Base-by-base conservation (phyloP, 768 basidiomycete genomes). In the Pisolithus albus region DNA sequence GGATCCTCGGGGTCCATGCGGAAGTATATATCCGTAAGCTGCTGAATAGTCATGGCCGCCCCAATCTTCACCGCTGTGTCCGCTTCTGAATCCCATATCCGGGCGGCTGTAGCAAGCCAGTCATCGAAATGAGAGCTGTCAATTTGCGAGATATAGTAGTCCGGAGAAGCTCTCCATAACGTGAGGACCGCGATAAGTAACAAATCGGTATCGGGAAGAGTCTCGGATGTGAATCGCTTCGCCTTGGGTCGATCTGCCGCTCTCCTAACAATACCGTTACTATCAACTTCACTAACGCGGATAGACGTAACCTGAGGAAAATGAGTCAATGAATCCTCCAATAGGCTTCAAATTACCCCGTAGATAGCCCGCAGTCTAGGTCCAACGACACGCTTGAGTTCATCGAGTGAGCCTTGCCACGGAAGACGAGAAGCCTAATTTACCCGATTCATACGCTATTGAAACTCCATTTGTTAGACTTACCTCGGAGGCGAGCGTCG, bases 401-500 rank as follows among this genome's bases (percentile, higher is more conserved):
- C 71, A n/a, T 70, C 72, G 47, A 84, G 61, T 7, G 79, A 59
- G 51, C 70, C 72, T 58, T 87, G 85, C 66, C 76, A 84, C 3
- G 75, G 72, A 46, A 87, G 70, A 13, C 74, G 75, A 11, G 68
- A 47, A 4, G 76, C 76, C 83, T 84, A 52, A 42, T 51, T 28
- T 28, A 4, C n/a, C 38, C n/a, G 1, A 19, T 68, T 11, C 59
- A 55, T 34, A 24, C 34, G 23, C 42, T 40, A 28, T 32, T 46
- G 5, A 13, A 24, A n/a, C 43, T 28, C 44, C 52, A n/a, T 18
- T 23, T 19, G 23, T 21, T 18, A 47, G 7, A 58, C 69, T 51
- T 60, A 83, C 86, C 72, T 93, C 89, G 48, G 80, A 74, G 7
- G 77, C 71, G 30, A 92, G 63, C 0, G 82, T 86, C 38, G 88